Base-by-base conservation (phyloP, 2,329 filamentous ascomycete species). In the Cladobotryum mycophilum region DNA sequence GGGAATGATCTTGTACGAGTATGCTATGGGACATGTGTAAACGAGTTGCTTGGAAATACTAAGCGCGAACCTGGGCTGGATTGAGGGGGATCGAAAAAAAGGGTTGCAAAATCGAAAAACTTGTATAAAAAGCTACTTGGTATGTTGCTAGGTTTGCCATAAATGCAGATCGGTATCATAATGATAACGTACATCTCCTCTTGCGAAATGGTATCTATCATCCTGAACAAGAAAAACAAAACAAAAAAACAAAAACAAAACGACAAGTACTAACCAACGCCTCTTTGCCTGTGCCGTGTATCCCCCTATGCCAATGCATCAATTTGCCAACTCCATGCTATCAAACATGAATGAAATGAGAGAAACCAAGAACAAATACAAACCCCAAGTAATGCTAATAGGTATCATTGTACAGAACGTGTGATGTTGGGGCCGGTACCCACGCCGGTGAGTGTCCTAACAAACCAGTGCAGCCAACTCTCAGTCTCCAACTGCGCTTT, bases 381-480 rank as follows among this genome's bases (percentile, higher is more conserved):
- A 61, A 58, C 53, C 52, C 54, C 56, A 45, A 53, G 47, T 37
- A 47, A 41, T 49, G 34, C 45, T 13, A 44, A 41, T n/a, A 22
- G 5, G 22, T 8, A 49, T 59, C 49, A 63, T 58, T 47, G 58
- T 22, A 52, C 41, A 34, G 60, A 54, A 14, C 64, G 60, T 59
- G 68, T 64, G 45, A 83, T 79, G 56, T 82, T 80, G 15, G 79
- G 79, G 5, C 79, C 78, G 0, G 78, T 81, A 13, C 80, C 80
- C 41, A 83, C 76, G 3, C 81, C 80, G 4, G 80, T 82, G 57
- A 82, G 49, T 34, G 80, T 77, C 65, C 82, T 74, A 37, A 84
- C 76, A 41, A 83, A 67, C 84, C 84, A 87, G 53, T 80, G 75
- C 61, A 81, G 58, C 79, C 79, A 83, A 59, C 80, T 80, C 64